phyloP scores from a whole-genome alignment of 164 flowering plant species.

The Liquidambar formosana region DNA sequence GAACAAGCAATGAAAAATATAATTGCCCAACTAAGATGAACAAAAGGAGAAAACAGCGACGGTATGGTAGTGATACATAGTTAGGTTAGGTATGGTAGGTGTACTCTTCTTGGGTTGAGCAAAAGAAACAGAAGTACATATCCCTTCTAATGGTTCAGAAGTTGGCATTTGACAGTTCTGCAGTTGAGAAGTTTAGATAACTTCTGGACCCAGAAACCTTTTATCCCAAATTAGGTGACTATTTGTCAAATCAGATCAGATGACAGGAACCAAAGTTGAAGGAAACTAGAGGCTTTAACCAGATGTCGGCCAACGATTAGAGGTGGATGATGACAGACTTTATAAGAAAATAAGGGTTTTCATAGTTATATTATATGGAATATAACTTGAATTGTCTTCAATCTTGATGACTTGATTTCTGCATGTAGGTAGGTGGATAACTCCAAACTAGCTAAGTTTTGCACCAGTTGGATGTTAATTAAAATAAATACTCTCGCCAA shows the following conservation, averaged over 20 bases:
- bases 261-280: background rate
- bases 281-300: too few species aligned
- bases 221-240: background rate
- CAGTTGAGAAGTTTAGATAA: conserved; percentile 34
- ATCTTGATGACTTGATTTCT: too few species aligned
- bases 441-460: too few species aligned
- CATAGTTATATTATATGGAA: too few species aligned
- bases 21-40: too few species aligned
- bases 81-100: conserved; percentile 33
- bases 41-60: background rate
- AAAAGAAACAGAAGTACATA: conserved; percentile 23
- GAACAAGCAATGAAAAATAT: too few species aligned
- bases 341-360: too few species aligned
- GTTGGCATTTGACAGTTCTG: conserved; percentile 29
- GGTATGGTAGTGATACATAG: background rate
- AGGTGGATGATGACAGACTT: background rate
- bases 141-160: conserved; percentile 21
- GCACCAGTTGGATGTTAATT: too few species aligned
- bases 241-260: background rate
- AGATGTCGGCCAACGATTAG: background rate
- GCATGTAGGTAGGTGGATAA: too few species aligned
- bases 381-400: too few species aligned
- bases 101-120: conserved; percentile 16
- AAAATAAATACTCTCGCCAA: too few species aligned
- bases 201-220: conserved; percentile 31